Percentiles rank a stretch among this genome's conserved stretches.
phyloP scores from a whole-genome alignment of 148 eudicot species.

The Silene latifolia region DNA sequence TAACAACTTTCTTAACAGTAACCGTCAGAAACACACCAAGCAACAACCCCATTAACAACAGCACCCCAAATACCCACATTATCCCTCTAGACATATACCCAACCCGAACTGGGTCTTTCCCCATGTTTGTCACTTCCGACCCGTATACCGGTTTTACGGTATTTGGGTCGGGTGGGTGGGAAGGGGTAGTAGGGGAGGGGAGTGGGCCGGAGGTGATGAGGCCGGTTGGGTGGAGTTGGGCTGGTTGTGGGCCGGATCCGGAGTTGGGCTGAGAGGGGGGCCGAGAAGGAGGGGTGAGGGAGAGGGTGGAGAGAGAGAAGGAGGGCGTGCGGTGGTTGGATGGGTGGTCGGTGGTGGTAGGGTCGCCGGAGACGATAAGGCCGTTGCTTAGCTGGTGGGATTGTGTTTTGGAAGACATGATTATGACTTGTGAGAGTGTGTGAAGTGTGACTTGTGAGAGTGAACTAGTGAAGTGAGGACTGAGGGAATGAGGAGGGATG shows the following conservation, averaged over 20 bases:
- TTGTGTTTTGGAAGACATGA: slow-evolving; percentile 56
- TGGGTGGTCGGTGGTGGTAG: slow-evolving; percentile 41
- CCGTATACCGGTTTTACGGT: slow-evolving; percentile 54
- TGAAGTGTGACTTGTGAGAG: background rate
- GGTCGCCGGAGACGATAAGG: slow-evolving; percentile 62
- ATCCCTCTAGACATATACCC: slow-evolving; percentile 56
- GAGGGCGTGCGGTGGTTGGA: slow-evolving; percentile 44
- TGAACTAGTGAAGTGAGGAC: background rate
- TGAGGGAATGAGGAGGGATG: background rate
- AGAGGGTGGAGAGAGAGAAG: slow-evolving; percentile 23
- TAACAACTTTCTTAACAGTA: slow-evolving; percentile 61
- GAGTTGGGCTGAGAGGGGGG: slow-evolving; percentile 22
- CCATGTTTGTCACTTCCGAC: slow-evolving; percentile 63
- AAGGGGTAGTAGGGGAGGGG: slow-evolving; percentile 35
- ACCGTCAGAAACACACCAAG: slow-evolving; percentile 69
- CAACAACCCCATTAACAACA: slow-evolving; percentile 67
- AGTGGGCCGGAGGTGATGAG: slow-evolving; percentile 83
- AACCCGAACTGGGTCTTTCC: slow-evolving; percentile 40
- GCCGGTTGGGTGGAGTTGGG: slow-evolving; percentile 70
- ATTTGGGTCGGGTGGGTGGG: background rate
- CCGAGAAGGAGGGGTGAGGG: slow-evolving; percentile 36
- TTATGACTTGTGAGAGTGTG: background rate
- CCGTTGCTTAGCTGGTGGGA: slow-evolving; percentile 86
- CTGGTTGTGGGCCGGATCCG: slow-evolving; percentile 45
- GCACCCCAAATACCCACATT: slow-evolving; percentile 72